Evolutionary conservation across 495 filamentous ascomycete genomes (phyloP), one percentile per base, ranked within the genome.

Genomic region (Gamarada debralockiae): DNA sequence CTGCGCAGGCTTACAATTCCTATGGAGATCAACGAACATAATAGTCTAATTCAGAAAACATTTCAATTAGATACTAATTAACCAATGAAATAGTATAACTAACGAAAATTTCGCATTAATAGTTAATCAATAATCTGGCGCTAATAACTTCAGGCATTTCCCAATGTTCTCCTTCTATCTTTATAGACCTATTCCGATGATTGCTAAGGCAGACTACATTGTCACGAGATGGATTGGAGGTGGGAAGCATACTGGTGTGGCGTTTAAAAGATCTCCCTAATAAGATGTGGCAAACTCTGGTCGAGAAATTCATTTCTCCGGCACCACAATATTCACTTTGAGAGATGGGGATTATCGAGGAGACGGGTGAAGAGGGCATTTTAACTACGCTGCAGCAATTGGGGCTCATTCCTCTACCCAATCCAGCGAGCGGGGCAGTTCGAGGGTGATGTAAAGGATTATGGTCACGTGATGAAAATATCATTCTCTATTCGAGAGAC

Each of bases 171-270:
- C 53, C 3, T 56, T 56, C 38, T 33, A 34, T 14, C 9, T 33
- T 13, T 56, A 52, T 22, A 20, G 34, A n/a, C n/a, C n/a, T 40
- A 31, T 45, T n/a, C 53, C 53, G 7, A 22, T 56, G 49, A 56
- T 56, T 43, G 53, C 53, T 3, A 46, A 56, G 29, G 48, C 23
- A 14, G 53, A 56, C 38, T 56, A 56, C 27, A 46, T 56, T 9
- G 53, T 45, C 6, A 40, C 17, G 14, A 46, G 48, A 29, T 56
- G 53, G 53, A 43, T 56, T 24, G 48, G 53, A 7, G 53, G 53
- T 17, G 53, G 53, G 5, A 56, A 43, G 17, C 53, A 56, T 25
- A 56, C 53, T 21, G 53, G 53, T n/a, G 20, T 9, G 8, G 53
- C 29, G 17, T 56, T 52, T 52, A 33, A 52, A 42, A 46, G 51